Conservation (phyloP, 768 basidiomycete species). For the Dacryopinax spathularia region DNA sequence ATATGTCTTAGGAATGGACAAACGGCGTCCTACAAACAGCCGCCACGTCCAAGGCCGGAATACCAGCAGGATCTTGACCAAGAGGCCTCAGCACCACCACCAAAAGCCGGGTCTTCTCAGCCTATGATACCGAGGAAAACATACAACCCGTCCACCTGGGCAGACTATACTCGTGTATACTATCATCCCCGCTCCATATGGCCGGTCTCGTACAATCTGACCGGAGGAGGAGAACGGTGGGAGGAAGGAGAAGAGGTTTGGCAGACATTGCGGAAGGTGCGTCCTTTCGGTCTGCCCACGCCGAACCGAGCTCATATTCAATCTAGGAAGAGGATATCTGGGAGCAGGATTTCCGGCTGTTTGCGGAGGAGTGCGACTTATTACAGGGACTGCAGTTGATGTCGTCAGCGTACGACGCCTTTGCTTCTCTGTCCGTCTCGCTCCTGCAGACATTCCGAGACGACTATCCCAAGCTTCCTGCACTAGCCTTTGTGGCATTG, state of each 20-base stretch:
- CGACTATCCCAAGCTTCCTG: slow-evolving; percentile 50
- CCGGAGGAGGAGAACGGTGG: slow-evolving; percentile 23
- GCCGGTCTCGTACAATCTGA: slow-evolving; percentile 41
- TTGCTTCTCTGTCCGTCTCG: slow-evolving; percentile 49
- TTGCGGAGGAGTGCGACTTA: slow-evolving; percentile 62
- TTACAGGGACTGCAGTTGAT: slow-evolving; percentile 64
- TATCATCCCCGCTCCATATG: slow-evolving; percentile 55
- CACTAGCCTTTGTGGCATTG: slow-evolving; percentile 31
- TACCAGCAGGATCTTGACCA: background rate
- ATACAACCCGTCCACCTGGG: slow-evolving; percentile 35
- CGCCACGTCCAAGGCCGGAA: background rate
- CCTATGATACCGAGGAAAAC: background rate
- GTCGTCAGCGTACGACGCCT: slow-evolving; percentile 38
- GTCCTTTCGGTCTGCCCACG: background rate
- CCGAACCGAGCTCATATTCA: background rate
- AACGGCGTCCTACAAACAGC: background rate
- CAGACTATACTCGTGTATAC: slow-evolving; percentile 50
- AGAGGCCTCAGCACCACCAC: background rate
- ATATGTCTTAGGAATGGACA: background rate
- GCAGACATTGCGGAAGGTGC: slow-evolving; percentile 20
- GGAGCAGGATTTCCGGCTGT: slow-evolving; percentile 51
- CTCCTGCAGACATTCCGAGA: slow-evolving; percentile 51
- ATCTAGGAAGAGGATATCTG: slow-evolving; percentile 17
- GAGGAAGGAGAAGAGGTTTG: slow-evolving; percentile 41
- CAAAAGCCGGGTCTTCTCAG: background rate